Percentiles rank a stretch among this genome's conserved stretches.
These are phyloP conservation scores for Mortierella claussenii DNA, from an alignment of 192 early-diverging fungal species.

Conservation along the genomic window DNA sequence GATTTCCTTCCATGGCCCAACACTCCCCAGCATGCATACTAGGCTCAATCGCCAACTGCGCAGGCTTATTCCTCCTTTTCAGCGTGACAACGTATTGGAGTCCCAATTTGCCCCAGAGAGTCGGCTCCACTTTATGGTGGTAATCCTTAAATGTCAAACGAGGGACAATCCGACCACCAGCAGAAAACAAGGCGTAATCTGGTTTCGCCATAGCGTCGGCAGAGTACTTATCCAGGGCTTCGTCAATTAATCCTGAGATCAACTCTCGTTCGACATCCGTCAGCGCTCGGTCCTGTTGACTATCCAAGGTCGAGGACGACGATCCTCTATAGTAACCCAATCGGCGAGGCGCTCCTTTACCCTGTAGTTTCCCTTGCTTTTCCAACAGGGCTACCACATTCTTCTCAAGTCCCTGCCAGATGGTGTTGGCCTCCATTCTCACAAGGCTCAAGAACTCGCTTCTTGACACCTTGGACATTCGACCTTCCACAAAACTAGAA, in stretches of 20 bases:
- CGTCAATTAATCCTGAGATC: slow-evolving; percentile 65
- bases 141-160: slow-evolving; percentile 70
- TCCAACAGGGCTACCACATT: slow-evolving; percentile 38
- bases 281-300: neutral
- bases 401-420: slow-evolving; percentile 41
- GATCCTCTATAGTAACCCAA: neutral
- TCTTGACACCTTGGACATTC: slow-evolving; percentile 33
- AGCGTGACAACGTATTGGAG: slow-evolving; percentile 49
- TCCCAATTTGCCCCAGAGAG: slow-evolving; percentile 35
- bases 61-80: slow-evolving; percentile 39
- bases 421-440: slow-evolving; percentile 27
- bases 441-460: slow-evolving; percentile 33
- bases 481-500: slow-evolving; percentile 26
- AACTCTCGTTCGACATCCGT: slow-evolving; percentile 39
- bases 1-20: slow-evolving; percentile 75
- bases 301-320: neutral
- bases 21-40: slow-evolving; percentile 73
- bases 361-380: slow-evolving; percentile 40
- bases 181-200: slow-evolving; percentile 75
- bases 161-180: slow-evolving; percentile 72
- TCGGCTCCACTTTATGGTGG: slow-evolving; percentile 34
- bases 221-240: slow-evolving; percentile 67
- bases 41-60: slow-evolving; percentile 56
- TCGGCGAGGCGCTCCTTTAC: slow-evolving; percentile 3
- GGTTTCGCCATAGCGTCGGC: slow-evolving; percentile 66